These are phyloP conservation scores for Harrya chromipes DNA, from an alignment of 768 basidiomycete genomes.

Conservation along the genomic window DNA sequence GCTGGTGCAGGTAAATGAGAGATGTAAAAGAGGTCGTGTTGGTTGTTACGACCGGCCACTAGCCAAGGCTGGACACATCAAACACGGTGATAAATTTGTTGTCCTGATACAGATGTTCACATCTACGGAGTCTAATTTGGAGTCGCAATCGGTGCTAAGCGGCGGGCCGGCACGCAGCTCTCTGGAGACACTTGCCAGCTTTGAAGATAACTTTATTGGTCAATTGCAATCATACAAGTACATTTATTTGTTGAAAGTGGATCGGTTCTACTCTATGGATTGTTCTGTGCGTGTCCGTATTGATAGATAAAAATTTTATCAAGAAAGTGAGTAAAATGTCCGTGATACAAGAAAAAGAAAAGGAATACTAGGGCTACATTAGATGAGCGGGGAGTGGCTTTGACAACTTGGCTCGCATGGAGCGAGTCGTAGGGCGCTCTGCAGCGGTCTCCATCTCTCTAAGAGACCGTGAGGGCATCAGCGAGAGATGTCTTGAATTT, in stretches of 20 bases:
- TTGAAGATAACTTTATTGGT: too few species aligned
- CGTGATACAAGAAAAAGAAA: slow-evolving; percentile 1
- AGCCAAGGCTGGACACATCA: too few species aligned
- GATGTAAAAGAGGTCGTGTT: background rate
- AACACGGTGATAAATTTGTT: background rate
- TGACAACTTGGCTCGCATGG: slow-evolving; percentile 9
- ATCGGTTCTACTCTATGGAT: too few species aligned
- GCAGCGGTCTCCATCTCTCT: background rate
- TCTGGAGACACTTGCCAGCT: too few species aligned
- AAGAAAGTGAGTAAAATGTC: background rate
- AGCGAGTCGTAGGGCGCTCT: background rate
- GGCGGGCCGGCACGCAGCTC: too few species aligned
- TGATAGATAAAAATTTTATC: background rate
- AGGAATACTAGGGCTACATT: slow-evolving; percentile 14
- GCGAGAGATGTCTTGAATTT: slow-evolving; percentile 18
- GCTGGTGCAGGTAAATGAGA: background rate
- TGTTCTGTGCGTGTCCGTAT: background rate
- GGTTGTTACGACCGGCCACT: background rate
- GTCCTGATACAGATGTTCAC: background rate
- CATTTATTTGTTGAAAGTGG: background rate
- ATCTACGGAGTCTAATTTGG: background rate
- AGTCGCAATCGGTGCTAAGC: too few species aligned
- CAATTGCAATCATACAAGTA: slow-evolving; percentile 1
- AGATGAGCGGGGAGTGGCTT: slow-evolving; percentile 20
- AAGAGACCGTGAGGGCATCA: slow-evolving; percentile 14